phyloP scores from a whole-genome alignment of 2,329 filamentous ascomycete genomes.

The Epichloe brachyelytri region DNA sequence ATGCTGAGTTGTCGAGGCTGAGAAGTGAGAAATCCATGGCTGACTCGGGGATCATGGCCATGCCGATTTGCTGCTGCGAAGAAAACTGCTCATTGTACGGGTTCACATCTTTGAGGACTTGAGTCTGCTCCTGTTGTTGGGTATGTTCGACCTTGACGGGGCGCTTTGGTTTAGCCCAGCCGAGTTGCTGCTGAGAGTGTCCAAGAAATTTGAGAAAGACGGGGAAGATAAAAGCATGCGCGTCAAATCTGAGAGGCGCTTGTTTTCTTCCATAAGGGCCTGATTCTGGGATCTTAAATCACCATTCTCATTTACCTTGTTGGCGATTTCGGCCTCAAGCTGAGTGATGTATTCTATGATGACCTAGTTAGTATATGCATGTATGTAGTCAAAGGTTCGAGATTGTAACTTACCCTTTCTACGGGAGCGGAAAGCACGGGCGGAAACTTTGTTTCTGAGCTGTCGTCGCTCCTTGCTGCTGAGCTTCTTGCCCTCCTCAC shows the following conservation, averaged over 20 bases:
- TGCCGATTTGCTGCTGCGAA: conserved; percentile 57
- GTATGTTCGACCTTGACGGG: conserved; percentile 24
- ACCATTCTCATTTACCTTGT: conserved; percentile 71
- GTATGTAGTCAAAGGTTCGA: neutral
- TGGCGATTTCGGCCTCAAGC: conserved; percentile 78
- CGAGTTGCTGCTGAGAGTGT: conserved; percentile 52
- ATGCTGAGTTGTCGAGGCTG: conserved; percentile 40
- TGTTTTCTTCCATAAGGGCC: conserved; percentile 73
- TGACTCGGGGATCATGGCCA: conserved; percentile 75
- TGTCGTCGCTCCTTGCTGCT: conserved; percentile 94
- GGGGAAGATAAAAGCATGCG: conserved; percentile 70
- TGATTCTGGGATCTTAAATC: conserved; percentile 72
- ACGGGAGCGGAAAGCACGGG: conserved; percentile 91
- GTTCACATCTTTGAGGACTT: conserved; percentile 53
- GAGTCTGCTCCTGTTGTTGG: conserved; percentile 29
- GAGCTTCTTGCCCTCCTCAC: conserved; percentile 98
- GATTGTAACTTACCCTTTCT: conserved; percentile 66
- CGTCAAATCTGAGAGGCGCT: conserved; percentile 63
- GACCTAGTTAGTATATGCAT: neutral
- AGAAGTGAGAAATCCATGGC: conserved; percentile 63
- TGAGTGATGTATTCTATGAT: conserved; percentile 83
- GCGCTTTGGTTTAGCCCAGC: conserved; percentile 26
- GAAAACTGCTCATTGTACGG: conserved; percentile 42
- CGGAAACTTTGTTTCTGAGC: conserved; percentile 97
- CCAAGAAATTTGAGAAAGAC: conserved; percentile 71